Conservation (phyloP, 441 rosid genomes). For the Pelargonium australe region DNA sequence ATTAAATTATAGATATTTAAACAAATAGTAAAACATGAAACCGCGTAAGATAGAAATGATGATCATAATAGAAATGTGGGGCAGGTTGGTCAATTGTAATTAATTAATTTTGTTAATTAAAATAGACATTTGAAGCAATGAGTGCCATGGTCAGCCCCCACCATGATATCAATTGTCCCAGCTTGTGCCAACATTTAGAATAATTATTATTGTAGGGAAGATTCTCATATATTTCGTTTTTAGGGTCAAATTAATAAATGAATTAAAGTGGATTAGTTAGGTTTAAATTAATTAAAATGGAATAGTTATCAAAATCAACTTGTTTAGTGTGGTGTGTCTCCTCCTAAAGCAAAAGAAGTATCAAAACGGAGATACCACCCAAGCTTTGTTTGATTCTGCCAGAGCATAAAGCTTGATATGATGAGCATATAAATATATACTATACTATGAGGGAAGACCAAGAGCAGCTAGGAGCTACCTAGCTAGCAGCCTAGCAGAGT, state of each 20-base stretch:
- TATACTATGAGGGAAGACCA: no score
- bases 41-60: constrained; percentile 20
- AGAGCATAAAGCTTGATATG: no score
- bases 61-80: constrained; percentile 4
- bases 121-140: constrained; percentile 31
- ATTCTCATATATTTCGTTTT: constrained; percentile 29
- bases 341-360: no score
- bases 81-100: constrained; percentile 9
- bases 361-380: no score
- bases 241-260: not conserved
- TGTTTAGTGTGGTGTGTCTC: no score
- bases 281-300: no score
- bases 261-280: no score
- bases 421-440: no score
- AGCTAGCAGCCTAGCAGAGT: no score
- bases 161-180: constrained; percentile 39
- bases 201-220: constrained; percentile 39
- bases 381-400: no score
- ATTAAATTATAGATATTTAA: not conserved
- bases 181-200: constrained; percentile 49
- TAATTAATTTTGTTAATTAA: not conserved
- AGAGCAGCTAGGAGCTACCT: no score
- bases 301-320: no score
- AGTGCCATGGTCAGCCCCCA: constrained; percentile 38
- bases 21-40: constrained; percentile 3